These are phyloP conservation scores for Euphrasia arctica DNA, from an alignment of 305 asterid species.

Conservation along the genomic window DNA sequence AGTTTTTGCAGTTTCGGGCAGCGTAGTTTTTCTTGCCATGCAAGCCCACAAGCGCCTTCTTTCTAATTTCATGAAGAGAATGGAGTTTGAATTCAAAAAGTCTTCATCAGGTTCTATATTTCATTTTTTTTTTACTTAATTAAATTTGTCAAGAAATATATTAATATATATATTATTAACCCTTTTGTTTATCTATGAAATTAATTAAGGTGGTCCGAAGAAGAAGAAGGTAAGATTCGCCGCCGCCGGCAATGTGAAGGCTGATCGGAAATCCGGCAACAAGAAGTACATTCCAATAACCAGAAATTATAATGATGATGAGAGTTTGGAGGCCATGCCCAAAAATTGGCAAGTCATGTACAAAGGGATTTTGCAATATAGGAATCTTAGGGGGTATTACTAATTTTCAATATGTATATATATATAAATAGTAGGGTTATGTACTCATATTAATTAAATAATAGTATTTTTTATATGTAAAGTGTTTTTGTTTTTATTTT, in stretches of 20 bases:
- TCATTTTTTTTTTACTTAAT: too few species aligned
- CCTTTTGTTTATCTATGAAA: conserved; percentile 13
- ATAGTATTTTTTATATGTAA: too few species aligned
- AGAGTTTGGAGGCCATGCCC: conserved; percentile 65
- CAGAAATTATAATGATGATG: conserved; percentile 18
- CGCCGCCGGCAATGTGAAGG: conserved; percentile 23
- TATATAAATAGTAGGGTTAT: not conserved
- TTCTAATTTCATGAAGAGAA: conserved; percentile 69
- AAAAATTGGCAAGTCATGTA: conserved; percentile 78
- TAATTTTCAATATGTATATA: not conserved
- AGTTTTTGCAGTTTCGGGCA: conserved; percentile 80
- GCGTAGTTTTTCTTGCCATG: conserved; percentile 77
- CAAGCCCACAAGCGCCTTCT: conserved; percentile 76
- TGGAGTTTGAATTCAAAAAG: conserved; percentile 51
- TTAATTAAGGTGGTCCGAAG: conserved; percentile 14
- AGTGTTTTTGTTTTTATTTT: too few species aligned
- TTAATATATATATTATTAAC: not conserved
- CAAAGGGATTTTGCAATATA: conserved; percentile 58
- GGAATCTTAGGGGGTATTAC: conserved; percentile 37
- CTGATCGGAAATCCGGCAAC: not conserved
- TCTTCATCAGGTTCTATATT: conserved; percentile 20
- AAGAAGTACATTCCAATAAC: not conserved
- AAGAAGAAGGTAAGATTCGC: conserved; percentile 55
- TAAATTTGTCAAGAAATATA: not conserved
- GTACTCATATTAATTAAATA: not conserved